Percentiles rank a stretch among this genome's conserved stretches.
Conservation (phyloP, 2,329 filamentous ascomycete species). For the Ascosphaera pollenicola region DNA sequence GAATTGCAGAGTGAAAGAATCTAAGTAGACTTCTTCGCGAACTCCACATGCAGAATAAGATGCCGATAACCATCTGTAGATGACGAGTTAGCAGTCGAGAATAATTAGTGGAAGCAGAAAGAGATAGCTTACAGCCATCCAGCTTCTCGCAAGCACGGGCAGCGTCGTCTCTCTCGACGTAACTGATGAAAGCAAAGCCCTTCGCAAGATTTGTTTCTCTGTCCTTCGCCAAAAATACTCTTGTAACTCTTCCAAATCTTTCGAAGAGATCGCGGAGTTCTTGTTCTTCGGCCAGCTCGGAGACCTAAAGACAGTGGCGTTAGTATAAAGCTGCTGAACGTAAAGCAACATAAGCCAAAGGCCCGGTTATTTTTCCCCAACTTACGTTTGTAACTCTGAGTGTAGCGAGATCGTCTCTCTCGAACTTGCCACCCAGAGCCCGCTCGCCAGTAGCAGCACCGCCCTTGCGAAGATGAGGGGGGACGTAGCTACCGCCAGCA, state of each 20-base stretch:
- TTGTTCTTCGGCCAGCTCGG: conserved; percentile 88
- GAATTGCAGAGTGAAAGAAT: conserved; percentile 5
- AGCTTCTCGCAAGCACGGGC: conserved; percentile 90
- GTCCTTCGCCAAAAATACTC: conserved; percentile 96
- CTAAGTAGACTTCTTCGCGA: conserved; percentile 26
- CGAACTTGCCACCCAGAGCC: conserved; percentile 80
- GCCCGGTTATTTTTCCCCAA: conserved; percentile 11
- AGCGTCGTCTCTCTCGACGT: conserved; percentile 72
- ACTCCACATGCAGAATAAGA: conserved; percentile 30
- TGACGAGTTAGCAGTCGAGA: conserved; percentile 3
- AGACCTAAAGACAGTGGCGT: conserved; percentile 40
- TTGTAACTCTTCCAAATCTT: conserved; percentile 84
- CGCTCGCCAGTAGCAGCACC: conserved; percentile 39
- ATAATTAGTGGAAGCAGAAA: conserved; percentile 1
- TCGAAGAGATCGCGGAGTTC: conserved; percentile 97
- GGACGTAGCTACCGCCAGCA: conserved; percentile 72
- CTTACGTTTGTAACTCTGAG: conserved; percentile 92
- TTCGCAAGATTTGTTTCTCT: conserved; percentile 89
- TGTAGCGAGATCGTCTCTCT: conserved; percentile 90
- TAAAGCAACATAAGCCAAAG: conserved; percentile 1
- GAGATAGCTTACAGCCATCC: conserved; percentile 52
- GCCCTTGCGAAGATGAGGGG: conserved; percentile 67
- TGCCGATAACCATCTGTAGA: conserved; percentile 28
- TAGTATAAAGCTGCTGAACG: conserved; percentile 2
- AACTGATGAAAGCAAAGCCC: conserved; percentile 98